These are phyloP conservation scores for Tylopilus sp. DNA, from an alignment of 1,284 basidiomycete genomes.

Conservation along the genomic window DNA sequence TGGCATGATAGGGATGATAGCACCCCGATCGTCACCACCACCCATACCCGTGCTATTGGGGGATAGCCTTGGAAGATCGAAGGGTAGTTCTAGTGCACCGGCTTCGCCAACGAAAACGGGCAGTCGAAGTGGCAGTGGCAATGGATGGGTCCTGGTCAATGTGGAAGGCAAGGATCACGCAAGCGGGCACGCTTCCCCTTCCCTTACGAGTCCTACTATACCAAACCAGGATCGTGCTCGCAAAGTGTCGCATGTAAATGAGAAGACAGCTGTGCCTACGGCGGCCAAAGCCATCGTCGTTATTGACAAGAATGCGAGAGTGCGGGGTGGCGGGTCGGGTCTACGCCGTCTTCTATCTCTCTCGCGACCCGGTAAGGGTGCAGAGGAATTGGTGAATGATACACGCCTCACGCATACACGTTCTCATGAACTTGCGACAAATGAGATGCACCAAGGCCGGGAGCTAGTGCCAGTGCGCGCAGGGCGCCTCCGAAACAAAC, in stretches of 20 bases:
- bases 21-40: constrained; percentile 28
- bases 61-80: constrained; percentile 25
- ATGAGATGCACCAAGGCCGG: constrained; percentile 22
- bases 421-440: constrained; percentile 26
- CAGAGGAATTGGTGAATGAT: constrained; percentile 28
- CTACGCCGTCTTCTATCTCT: constrained; percentile 32
- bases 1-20: constrained; percentile 46
- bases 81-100: constrained; percentile 24
- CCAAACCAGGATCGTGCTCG: constrained; percentile 28
- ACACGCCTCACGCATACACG: constrained; percentile 25
- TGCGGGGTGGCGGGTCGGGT: constrained; percentile 35
- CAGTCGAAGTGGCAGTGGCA: constrained; percentile 37
- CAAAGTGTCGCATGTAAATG: constrained; percentile 24
- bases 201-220: constrained; percentile 32
- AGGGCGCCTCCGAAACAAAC: constrained; percentile 30
- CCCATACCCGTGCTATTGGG: constrained; percentile 28
- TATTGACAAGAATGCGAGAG: constrained; percentile 43
- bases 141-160: constrained; percentile 63
- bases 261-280: constrained; percentile 37
- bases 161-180: constrained; percentile 44
- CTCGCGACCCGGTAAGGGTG: constrained; percentile 31
- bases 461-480: constrained; percentile 17
- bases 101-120: constrained; percentile 35
- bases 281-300: constrained; percentile 57
- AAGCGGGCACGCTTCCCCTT: constrained; percentile 25